Base-by-base conservation (phyloP, 345 rosid species). In the Populus euphratica region DNA sequence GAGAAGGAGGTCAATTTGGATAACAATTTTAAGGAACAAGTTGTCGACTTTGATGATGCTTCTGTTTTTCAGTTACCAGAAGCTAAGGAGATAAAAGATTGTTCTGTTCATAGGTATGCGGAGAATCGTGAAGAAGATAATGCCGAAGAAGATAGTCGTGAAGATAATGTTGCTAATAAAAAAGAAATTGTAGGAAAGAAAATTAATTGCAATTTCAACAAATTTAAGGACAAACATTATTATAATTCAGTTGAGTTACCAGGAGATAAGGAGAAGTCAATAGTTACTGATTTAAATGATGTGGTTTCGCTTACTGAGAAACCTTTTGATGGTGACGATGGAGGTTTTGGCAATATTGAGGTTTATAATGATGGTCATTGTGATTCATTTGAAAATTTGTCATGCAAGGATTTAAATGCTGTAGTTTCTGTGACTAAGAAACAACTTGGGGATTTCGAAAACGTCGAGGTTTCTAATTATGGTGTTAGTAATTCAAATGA, bases 1-100 rank as follows among this genome's bases (percentile, higher is more conserved):
- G 77, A 71, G 39, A 44, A 31, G 52, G 83, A 78, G 61, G 74
- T 69, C 77, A 69, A 66, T 74, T 63, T 16, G 29, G 25, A 65
- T 29, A 10, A 25, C 6, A 56, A 64, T 68, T 59, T 76, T 14
- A 44, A 47, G 59, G 38, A 54, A 29, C 27, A 63, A 25, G 67
- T 11, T 63, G 14, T 63, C 14, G 16, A 10, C 67, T 63, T 25
- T 25, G 29, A 63, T 25, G 67, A 27, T 4, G 36, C 10, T 11
- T 27, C 1, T 25, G 31, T 21, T 47, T 4, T 47, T 0, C 50
- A 47, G 17, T 47, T 47, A 47, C 33, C 31, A 63, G 31, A 63
- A 8, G 31, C 29, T 3, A 44, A 33, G 76, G 73, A 6, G 81
- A 69, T 47, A 0, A 47, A 47, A 14, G 50, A 63, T 20, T 44